Base-by-base conservation (phyloP, 352 stramenopile species). In the Thalassiosira exigua region DNA sequence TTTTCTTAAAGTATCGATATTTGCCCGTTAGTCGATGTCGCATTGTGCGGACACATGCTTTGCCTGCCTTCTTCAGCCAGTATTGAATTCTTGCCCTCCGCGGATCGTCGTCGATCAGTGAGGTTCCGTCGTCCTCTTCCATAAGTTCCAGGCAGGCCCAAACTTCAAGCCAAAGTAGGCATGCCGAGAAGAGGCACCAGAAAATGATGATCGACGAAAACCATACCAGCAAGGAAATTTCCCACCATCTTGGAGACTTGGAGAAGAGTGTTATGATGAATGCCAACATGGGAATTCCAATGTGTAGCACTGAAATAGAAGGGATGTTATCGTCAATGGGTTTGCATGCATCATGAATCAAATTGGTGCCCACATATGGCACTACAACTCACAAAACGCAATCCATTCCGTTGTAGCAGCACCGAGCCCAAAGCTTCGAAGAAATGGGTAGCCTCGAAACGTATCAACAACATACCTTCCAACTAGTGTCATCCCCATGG, bases 331-430 rank as follows among this genome's bases (percentile, higher is more conserved):
- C n/a, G n/a, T n/a, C n/a, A n/a, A n/a, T n/a, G n/a, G n/a, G n/a
- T n/a, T n/a, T n/a, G n/a, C n/a, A n/a, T n/a, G n/a, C n/a, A n/a
- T n/a, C n/a, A n/a, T n/a, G n/a, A n/a, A n/a, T n/a, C n/a, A n/a
- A n/a, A n/a, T n/a, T n/a, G n/a, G n/a, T n/a, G n/a, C n/a, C n/a
- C n/a, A n/a, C n/a, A n/a, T n/a, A n/a, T n/a, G n/a, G 36, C 36
- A 44, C 7, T 14, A 44, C 36, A 44, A 44, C 46, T 56, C n/a
- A 56, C 46, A 5, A 48, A 84, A 89, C 17, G 74, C 58, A 17
- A 87, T 66, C 82, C 82, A 89, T 72, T 89, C 82, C 11, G 73
- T 85, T 4, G 58, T 75, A 17, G 71, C 79, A 17, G 69, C n/a
- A 54, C 71, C 68, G 30, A 75, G 51, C 22, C 79, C 79, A 64